Evolutionary conservation across 257 asterid genomes (phyloP).

Genomic region (Solanum paucissectum): DNA sequence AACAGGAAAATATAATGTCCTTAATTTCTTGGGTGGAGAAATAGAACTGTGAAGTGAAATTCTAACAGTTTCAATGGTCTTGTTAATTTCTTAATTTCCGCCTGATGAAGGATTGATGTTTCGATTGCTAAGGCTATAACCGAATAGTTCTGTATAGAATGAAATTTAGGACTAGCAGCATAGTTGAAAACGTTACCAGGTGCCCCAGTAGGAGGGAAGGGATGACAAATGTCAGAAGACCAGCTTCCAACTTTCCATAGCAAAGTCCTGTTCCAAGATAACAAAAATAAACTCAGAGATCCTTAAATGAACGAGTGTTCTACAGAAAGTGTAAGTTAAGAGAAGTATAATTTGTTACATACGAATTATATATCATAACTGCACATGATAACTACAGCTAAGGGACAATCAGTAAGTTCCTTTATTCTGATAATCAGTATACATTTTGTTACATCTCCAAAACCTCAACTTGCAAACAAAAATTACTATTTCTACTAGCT

Average conservation of each 20-base stretch:
- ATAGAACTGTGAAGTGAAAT: not conserved
- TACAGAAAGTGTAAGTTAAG: not conserved
- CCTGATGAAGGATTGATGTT: not conserved
- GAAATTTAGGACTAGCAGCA: not conserved
- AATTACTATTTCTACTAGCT: not conserved
- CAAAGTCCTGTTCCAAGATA: slow-evolving; percentile 52
- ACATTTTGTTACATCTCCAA: not conserved
- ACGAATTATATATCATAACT: not conserved
- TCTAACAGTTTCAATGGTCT: not conserved
- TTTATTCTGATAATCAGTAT: not conserved
- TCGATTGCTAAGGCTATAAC: not conserved
- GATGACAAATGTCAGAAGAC: slow-evolving; percentile 60
- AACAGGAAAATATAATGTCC: not conserved
- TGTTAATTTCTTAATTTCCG: not conserved
- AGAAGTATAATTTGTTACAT: not conserved
- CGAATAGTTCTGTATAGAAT: not conserved
- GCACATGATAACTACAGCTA: not conserved
- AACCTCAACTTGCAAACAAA: not conserved
- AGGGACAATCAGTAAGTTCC: not conserved
- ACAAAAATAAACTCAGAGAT: not conserved
- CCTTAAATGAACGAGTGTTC: not conserved
- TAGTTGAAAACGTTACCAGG: slow-evolving; percentile 35
- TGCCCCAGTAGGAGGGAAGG: slow-evolving; percentile 83
- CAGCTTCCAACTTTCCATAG: slow-evolving; percentile 94
- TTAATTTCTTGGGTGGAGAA: not conserved